Base-by-base conservation (phyloP, 2,329 filamentous ascomycete genomes). In the Knoxdaviesia capensis region DNA sequence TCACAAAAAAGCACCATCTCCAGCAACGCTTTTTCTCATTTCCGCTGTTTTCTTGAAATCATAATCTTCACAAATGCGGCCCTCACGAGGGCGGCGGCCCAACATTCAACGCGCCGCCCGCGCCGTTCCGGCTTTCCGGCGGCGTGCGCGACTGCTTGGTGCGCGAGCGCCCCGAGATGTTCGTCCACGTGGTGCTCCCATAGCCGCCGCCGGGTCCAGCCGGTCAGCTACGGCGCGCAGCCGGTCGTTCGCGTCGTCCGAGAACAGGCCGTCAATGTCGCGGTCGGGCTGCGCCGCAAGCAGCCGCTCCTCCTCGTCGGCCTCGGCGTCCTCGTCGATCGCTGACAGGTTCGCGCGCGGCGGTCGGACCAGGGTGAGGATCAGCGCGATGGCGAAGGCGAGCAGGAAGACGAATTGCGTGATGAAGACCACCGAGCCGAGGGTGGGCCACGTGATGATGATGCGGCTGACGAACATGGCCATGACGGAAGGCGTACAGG, bases 341-440 rank as follows among this genome's bases (percentile, higher is more conserved):
- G 87, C 77, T 38, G 73, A 70, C 43, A 88, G 66, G 51, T 88
- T 75, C 34, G 94, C 59, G 53, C 71, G 77, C 0, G 88, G 87
- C 1, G 85, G 77, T 36, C 80, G 76, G 67, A 96, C 79, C 0
- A 94, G 61, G 3, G 81, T 75, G 1, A 82, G 80, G 28, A 85
- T 45, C 50, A 94, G 82, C 8, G 93, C 77, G 43, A 94, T 61
- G 7, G 94, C 58, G 58, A 93, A 94, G 20, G 94, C 68, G 33
- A 60, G 80, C 37, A 98, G 61, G 62, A 98, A 96, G 8, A 71
- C 81, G 54, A 94, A 96, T 53, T 98, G 90, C 0, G 86, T 83
- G 86, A 87, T 98, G 59, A 96, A 98, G 50, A 84, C 73, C n/a
- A 96, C 64, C 7, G 80, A 76, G 7, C 90, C 90, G 53, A 98